phyloP scores from a whole-genome alignment of 768 basidiomycete genomes.

The Naganishia vishniacii region DNA sequence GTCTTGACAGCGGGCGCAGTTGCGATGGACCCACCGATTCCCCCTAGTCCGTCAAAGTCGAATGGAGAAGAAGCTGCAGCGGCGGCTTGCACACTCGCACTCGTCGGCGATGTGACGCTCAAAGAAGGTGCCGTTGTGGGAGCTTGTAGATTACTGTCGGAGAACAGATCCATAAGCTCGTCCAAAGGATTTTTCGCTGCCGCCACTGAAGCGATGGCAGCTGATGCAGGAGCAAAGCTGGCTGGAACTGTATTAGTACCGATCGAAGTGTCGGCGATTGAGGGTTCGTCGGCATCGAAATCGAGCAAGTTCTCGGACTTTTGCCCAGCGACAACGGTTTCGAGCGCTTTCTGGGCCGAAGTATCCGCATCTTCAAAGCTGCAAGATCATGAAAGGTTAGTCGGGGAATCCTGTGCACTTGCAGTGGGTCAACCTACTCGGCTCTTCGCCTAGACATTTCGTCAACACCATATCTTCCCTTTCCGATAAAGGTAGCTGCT shows the following conservation, averaged over 20 bases:
- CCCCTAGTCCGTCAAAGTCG: conserved; percentile 7
- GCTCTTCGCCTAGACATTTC: conserved; percentile 43
- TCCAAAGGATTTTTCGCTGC: conserved; percentile 84
- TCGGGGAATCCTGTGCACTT: neutral
- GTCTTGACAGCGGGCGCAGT: neutral
- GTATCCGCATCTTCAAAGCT: conserved; percentile 49
- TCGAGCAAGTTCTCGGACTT: conserved; percentile 92
- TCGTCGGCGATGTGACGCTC: conserved; percentile 12
- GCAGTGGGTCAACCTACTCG: conserved; percentile 37
- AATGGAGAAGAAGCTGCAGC: conserved; percentile 6
- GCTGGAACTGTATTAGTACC: conserved; percentile 49
- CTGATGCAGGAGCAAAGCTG: conserved; percentile 31
- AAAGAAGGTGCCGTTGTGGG: neutral
- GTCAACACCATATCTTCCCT: conserved; percentile 64
- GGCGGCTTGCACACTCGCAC: conserved; percentile 2
- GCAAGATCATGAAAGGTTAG: neutral
- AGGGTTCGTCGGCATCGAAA: conserved; percentile 64
- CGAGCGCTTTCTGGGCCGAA: conserved; percentile 74
- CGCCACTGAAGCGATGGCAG: conserved; percentile 51
- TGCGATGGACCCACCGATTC: conserved; percentile 1
- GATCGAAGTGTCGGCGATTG: conserved; percentile 56
- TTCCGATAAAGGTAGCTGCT: conserved; percentile 87
- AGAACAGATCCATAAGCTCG: conserved; percentile 89
- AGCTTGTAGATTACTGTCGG: conserved; percentile 43
- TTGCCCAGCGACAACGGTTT: conserved; percentile 83